A percentile compares a stretch with the other conserved stretches of the same genome.
These are phyloP conservation scores for Aspergillus alliaceus DNA, from an alignment of 2,329 filamentous ascomycete species.

Conservation along the genomic window DNA sequence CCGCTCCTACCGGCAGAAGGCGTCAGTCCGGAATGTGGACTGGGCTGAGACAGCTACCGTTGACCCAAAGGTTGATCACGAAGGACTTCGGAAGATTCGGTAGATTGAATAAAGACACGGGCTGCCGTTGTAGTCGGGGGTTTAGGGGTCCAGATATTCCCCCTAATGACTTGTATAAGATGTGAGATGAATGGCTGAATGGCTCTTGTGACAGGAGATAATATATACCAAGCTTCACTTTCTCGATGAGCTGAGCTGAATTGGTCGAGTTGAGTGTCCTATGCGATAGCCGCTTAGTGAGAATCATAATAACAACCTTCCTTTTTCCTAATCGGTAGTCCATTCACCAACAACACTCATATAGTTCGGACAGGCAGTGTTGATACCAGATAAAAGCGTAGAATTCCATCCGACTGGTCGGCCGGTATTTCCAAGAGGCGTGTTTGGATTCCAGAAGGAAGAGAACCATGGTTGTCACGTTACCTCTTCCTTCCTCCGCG, in stretches of 20 bases:
- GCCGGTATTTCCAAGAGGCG: not conserved
- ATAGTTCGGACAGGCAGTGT: too few species aligned
- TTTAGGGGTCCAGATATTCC: not conserved
- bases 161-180: not conserved
- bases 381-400: too few species aligned
- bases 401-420: too few species aligned
- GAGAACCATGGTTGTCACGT: not conserved
- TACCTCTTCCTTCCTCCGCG: not conserved
- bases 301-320: not conserved
- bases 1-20: slow-evolving; percentile 9
- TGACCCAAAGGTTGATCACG: slow-evolving; percentile 1
- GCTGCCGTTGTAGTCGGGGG: not conserved
- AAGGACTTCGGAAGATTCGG: slow-evolving; percentile 5
- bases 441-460: too few species aligned
- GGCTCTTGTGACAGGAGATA: not conserved
- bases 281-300: not conserved
- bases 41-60: slow-evolving; percentile 8
- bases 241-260: not conserved
- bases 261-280: not conserved
- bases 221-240: not conserved
- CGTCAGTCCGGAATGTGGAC: slow-evolving; percentile 13
- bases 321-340: not conserved
- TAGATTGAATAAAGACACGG: not conserved
- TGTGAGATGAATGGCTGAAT: not conserved
- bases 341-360: too few species aligned